phyloP scores from a whole-genome alignment of 2,329 filamentous ascomycete genomes.

The Xylaria sp. region DNA sequence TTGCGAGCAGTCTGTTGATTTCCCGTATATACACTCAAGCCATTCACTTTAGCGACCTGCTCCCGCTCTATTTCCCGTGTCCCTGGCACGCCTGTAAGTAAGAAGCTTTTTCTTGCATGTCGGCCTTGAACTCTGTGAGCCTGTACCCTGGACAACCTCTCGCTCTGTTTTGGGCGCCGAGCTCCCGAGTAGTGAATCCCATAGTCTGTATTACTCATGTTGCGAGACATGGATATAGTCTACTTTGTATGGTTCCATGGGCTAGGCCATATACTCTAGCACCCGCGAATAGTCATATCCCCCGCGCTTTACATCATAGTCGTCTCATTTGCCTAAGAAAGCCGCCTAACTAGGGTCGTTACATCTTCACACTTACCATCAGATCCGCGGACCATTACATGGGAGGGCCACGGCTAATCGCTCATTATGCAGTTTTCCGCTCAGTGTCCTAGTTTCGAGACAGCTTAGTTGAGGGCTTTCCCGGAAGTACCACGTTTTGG shows the following conservation, averaged over 20 bases:
- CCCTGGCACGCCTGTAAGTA: slow-evolving; percentile 41
- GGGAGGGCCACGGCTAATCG: slow-evolving; percentile 49
- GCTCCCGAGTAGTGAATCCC: slow-evolving; percentile 20
- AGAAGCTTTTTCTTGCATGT: slow-evolving; percentile 33
- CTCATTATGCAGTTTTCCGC: slow-evolving; percentile 53
- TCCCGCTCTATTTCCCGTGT: slow-evolving; percentile 32
- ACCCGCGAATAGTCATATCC: slow-evolving; percentile 1
- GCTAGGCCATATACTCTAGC: slow-evolving; percentile 5
- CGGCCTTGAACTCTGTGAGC: slow-evolving; percentile 11
- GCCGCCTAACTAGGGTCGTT: slow-evolving; percentile 11
- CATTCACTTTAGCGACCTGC: slow-evolving; percentile 32
- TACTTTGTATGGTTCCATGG: slow-evolving; percentile 19
- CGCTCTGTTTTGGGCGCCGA: slow-evolving; percentile 15
- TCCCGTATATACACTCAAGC: slow-evolving; percentile 25
- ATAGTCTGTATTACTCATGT: slow-evolving; percentile 27
- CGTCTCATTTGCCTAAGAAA: slow-evolving; percentile 3
- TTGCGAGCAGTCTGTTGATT: slow-evolving; percentile 13
- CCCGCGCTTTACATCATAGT: slow-evolving; percentile 21
- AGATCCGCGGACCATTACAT: slow-evolving; percentile 45
- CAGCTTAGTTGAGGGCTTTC: slow-evolving; percentile 19
- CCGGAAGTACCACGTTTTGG: slow-evolving; percentile 30
- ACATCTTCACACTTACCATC: slow-evolving; percentile 37
- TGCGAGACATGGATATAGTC: slow-evolving; percentile 26
- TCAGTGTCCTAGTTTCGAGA: slow-evolving; percentile 42
- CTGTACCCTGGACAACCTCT: slow-evolving; percentile 22